These are phyloP conservation scores for Boletus edulis DNA, from an alignment of 768 basidiomycete genomes.

Conservation along the genomic window DNA sequence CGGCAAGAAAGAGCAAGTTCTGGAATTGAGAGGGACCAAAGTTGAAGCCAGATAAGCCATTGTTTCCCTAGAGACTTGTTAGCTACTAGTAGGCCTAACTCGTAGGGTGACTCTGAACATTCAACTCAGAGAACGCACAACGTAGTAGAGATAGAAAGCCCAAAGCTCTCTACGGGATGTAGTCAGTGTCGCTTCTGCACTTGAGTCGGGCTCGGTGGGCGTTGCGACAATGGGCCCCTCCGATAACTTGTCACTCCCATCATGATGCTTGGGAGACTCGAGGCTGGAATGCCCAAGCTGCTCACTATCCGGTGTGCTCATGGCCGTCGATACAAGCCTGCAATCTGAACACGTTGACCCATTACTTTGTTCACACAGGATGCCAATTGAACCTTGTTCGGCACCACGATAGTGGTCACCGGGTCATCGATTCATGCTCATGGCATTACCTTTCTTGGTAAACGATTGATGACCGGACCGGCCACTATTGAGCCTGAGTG, in stretches of 20 bases:
- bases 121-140: slow-evolving; percentile 29
- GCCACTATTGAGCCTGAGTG: too few relatives aligned
- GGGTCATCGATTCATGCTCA: too few relatives aligned
- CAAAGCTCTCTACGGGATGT: slow-evolving; percentile 53
- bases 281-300: background rate
- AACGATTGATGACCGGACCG: too few relatives aligned
- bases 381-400: too few relatives aligned
- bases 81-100: background rate
- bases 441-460: too few relatives aligned
- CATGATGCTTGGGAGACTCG: background rate
- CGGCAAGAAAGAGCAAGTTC: slow-evolving; percentile 69
- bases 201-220: background rate
- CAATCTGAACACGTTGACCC: background rate
- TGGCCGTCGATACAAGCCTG: background rate
- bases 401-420: too few relatives aligned
- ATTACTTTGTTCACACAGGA: too few relatives aligned
- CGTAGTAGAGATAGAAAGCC: slow-evolving; percentile 60
- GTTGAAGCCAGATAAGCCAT: slow-evolving; percentile 65
- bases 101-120: background rate
- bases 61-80: slow-evolving; percentile 49
- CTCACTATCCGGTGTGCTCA: slow-evolving; percentile 1
- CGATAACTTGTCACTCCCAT: background rate
- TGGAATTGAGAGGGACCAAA: slow-evolving; percentile 76
- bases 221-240: background rate
- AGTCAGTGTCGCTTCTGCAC: slow-evolving; percentile 8